Base-by-base conservation (phyloP, 139 green algal genomes). In the Chlorella vulgaris region DNA sequence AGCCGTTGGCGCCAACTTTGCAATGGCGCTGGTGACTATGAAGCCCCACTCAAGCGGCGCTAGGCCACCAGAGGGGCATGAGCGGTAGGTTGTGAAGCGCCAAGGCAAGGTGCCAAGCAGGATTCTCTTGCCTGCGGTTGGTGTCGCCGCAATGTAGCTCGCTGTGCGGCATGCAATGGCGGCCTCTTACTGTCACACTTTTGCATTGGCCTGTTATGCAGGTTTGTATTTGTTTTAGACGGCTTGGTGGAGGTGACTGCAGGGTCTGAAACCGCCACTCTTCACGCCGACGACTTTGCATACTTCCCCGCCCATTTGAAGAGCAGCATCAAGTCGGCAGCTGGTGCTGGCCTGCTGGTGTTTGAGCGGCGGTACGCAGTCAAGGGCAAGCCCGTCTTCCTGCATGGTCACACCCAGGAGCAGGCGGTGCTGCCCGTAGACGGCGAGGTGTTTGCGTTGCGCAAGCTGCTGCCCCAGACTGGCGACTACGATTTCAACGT, bases 401-500 rank as follows among this genome's bases (percentile, higher is more conserved):
- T 87, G 33, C 33, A 88, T 40, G 94, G 94, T 8, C 81, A 81
- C 18, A 91, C 87, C 13, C 88, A 93, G 36, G 87, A 91, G 33
- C 88, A 87, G 50, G 86, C 92, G 26, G 39, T 95, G 31, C 73
- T 97, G 51, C 85, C 89, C 4, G 86, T 84, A 1, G 69, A 76
- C 0, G 88, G 87, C 6, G 94, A 98, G 91, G 89, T 98, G n/a
- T 99, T 99, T 81, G 68, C 76, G 21, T 85, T 99, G 74, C 89
- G 93, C 50, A 99, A 99, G 91, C 90, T 98, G 73, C 88, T 99
- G 36, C 96, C 95, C 7, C 83, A 92, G 77, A 94, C 90, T 1
- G 77, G 78, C 8, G 87, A 94, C 15, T 98, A 96, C 78, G 94
- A 98, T 82, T 98, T 99, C 89, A 99, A 99, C 76, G 89, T 98